Base-by-base conservation (phyloP, 495 filamentous ascomycete species). In the Penicillium herquei region DNA sequence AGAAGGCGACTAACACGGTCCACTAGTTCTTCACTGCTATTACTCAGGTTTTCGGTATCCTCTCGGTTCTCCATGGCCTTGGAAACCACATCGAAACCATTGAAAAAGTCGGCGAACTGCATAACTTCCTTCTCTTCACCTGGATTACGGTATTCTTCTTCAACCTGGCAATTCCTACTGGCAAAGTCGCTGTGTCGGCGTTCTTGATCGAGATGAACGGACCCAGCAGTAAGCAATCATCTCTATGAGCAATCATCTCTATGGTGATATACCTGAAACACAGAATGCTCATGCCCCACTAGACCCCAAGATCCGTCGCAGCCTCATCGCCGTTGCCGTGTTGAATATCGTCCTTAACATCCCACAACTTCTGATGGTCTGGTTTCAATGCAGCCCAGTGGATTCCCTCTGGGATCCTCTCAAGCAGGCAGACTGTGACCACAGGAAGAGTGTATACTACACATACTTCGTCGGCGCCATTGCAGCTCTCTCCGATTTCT, bases 101-200 rank as follows among this genome's bases (percentile, higher is more conserved):
- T 35, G 21, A 26, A 11, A 44, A 56, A 52, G 55, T 49, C 10
- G 63, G 63, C 40, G 45, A 66, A 48, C 34, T 63, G 32, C 52
- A 52, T 37, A 61, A 66, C 39, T 66, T 63, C 39, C 63, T 66
- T 26, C 50, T 66, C 10, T 66, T 61, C 33, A 66, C 63, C 17
- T 66, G 63, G 63, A 58, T 64, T 33, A 66, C 63, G 9, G 63
- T 66, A 1, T 66, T 66, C 40, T 66, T 66, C 46, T 66, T 66
- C 52, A 66, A 66, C 49, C 26, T 66, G 9, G 63, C 60, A 0
- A 66, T 66, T 54, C 63, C 63, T 1, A 63, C 61, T 30, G 63
- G 63, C 18, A 66, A 66, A 39, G 63, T 66, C 3, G 63, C 63
- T 1, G 63, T 66, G 9, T 51, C 60, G 5, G 60, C 61, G 6